Base-by-base conservation (phyloP, 306 rosid species). In the Astragalus membranaceus region DNA sequence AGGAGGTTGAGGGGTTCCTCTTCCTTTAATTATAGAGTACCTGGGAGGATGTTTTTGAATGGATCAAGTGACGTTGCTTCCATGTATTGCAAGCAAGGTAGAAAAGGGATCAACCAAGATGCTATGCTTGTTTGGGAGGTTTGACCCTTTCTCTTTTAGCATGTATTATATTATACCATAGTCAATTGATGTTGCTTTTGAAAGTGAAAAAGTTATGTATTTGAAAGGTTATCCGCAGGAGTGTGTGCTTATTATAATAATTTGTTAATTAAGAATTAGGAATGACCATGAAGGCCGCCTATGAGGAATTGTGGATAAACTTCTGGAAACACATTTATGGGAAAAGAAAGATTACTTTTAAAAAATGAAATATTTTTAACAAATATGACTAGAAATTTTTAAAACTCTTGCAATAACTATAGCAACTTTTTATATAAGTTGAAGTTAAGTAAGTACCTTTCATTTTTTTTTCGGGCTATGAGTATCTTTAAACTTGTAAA, bases 51-150 rank as follows among this genome's bases (percentile, higher is more conserved):
- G 80, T 87, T 83, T 69, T 63, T 75, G 12, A 93, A 93, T 51
- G 94, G 96, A n/a, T 85, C 90, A 35, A 85, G 88, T 10, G 87
- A 87, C 13, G 67, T 80, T 35, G 90, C 92, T 2, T 88, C 94
- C 46, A 69, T 93, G 77, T 90, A 84, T 62, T 85, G 89, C 32
- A 87, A 86, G 87, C 96, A 90, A 67, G 98, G 98, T 41, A 87
- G 44, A 78, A 93, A 93, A 56, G 98, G 98, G 72, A 50, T 82
- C 79, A 93, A 93, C 77, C 98, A 93, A 84, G 98, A 93, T 57
- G 93, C 98, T 32, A 90, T 93, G 96, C 88, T 93, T 82, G 92
- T 88, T 69, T 93, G 98, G 98, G 98, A 93, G 98, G 98, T 93
- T 55, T 57, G 78, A 13, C 26, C 35, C 49, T 42, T 26, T 54